Conservation (phyloP, 495 filamentous ascomycete genomes). For the Filosporella fistucella region DNA sequence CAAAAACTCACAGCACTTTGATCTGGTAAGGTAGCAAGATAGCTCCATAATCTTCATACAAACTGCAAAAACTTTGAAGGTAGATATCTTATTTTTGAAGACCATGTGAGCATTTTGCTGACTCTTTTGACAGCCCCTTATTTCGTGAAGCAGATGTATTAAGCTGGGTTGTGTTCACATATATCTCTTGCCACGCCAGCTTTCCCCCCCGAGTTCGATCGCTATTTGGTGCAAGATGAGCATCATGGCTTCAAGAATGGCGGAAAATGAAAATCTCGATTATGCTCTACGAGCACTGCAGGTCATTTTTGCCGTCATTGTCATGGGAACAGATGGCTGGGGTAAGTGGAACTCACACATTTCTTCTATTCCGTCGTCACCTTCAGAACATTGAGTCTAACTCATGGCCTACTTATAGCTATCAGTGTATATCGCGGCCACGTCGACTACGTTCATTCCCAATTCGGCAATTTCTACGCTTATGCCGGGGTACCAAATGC, state of each 20-base stretch:
- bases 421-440: constrained; percentile 27
- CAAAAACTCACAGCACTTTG: no score
- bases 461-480: constrained; percentile 25
- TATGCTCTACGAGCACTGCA: constrained; percentile 27
- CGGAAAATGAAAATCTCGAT: constrained; percentile 19
- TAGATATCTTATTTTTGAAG: no score
- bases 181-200: constrained; percentile 1
- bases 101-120: constrained; percentile 4
- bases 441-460: constrained; percentile 22
- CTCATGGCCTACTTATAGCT: constrained; percentile 24
- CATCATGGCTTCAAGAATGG: constrained; percentile 15
- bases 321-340: constrained; percentile 28
- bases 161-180: constrained; percentile 7
- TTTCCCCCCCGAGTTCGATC: constrained; percentile 3
- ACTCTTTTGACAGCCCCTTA: constrained; percentile 1
- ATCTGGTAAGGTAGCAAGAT: no score
- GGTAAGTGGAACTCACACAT: constrained; percentile 22
- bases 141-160: constrained; percentile 2
- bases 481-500: constrained; percentile 25
- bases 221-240: constrained; percentile 4
- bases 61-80: no score
- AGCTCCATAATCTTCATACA: no score
- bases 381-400: constrained; percentile 22
- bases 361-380: constrained; percentile 13
- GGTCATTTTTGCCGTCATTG: constrained; percentile 28